Percentiles rank a stretch among this genome's conserved stretches.
These are phyloP conservation scores for Periconia sp. DNA, from an alignment of 2,329 filamentous ascomycete genomes.

Conservation along the genomic window DNA sequence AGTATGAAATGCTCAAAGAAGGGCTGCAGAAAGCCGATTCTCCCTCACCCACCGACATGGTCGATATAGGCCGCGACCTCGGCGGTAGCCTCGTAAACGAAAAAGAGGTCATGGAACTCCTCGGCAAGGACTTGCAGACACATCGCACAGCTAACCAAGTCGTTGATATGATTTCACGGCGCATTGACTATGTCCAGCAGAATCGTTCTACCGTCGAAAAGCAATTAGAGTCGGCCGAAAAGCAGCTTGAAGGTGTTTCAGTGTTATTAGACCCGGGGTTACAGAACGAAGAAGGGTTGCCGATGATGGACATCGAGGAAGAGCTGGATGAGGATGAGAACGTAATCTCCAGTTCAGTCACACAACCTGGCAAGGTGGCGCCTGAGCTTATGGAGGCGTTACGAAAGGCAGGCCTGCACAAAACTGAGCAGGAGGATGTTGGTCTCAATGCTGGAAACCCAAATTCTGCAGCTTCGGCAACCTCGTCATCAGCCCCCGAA, in stretches of 20 bases:
- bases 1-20: conserved; percentile 89
- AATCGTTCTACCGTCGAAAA: conserved; percentile 79
- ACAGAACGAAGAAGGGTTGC: conserved; percentile 71
- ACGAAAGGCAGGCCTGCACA: conserved; percentile 72
- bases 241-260: conserved; percentile 65
- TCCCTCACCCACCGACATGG: conserved; percentile 35
- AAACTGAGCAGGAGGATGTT: conserved; percentile 30
- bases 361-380: conserved; percentile 68
- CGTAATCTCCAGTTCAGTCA: conserved; percentile 64
- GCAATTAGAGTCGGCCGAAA: conserved; percentile 71
- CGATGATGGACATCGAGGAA: conserved; percentile 90
- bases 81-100: conserved; percentile 68
- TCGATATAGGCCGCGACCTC: conserved; percentile 62
- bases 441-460: neutral
- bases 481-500: neutral
- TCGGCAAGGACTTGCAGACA: conserved; percentile 53
- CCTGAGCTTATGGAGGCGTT: conserved; percentile 74
- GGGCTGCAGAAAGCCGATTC: conserved; percentile 65
- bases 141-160: conserved; percentile 67
- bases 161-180: conserved; percentile 69
- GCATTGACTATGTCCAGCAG: conserved; percentile 87
- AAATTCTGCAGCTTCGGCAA: neutral
- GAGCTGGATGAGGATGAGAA: conserved; percentile 91
- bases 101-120: conserved; percentile 63
- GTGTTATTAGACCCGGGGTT: conserved; percentile 67